Percentiles rank a stretch among this genome's conserved stretches.
These are phyloP conservation scores for Suillus placidus DNA, from an alignment of 768 basidiomycete species.

Conservation along the genomic window DNA sequence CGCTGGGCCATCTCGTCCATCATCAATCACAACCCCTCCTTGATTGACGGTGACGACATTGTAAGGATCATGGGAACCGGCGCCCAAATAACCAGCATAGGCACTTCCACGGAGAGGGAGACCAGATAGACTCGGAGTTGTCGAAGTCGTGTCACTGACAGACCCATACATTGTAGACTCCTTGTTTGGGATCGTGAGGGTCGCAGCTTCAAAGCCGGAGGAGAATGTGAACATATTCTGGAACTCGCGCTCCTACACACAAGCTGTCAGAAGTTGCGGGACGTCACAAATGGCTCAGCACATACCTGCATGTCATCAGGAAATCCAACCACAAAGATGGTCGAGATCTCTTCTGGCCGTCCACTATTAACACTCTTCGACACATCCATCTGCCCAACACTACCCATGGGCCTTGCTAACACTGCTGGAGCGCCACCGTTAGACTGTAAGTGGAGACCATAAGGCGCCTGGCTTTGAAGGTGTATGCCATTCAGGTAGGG, in stretches of 20 bases:
- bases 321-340: constrained; percentile 98
- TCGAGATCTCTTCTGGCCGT: constrained; percentile 85
- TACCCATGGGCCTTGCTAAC: constrained; percentile 29
- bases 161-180: constrained; percentile 76
- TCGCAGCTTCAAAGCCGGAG: constrained; percentile 94
- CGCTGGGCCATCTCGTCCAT: constrained; percentile 69
- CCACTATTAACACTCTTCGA: constrained; percentile 24
- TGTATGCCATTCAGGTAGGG: constrained; percentile 46
- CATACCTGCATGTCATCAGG: constrained; percentile 97
- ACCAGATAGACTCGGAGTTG: constrained; percentile 33
- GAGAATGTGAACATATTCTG: constrained; percentile 99
- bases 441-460: constrained; percentile 65
- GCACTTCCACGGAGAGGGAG: constrained; percentile 38
- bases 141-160: constrained; percentile 33
- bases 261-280: constrained; percentile 20
- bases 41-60: too few species aligned
- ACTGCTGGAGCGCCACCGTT: constrained; percentile 35
- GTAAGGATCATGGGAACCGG: too few species aligned
- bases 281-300: constrained; percentile 26
- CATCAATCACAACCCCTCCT: constrained; percentile 81
- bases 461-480: constrained; percentile 75
- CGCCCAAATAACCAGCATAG: constrained; percentile 36
- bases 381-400: constrained; percentile 32
- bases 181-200: constrained; percentile 95
- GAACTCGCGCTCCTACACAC: constrained; percentile 94